Base-by-base conservation (phyloP, 2,329 filamentous ascomycete species). In the Cladosporium sp. region DNA sequence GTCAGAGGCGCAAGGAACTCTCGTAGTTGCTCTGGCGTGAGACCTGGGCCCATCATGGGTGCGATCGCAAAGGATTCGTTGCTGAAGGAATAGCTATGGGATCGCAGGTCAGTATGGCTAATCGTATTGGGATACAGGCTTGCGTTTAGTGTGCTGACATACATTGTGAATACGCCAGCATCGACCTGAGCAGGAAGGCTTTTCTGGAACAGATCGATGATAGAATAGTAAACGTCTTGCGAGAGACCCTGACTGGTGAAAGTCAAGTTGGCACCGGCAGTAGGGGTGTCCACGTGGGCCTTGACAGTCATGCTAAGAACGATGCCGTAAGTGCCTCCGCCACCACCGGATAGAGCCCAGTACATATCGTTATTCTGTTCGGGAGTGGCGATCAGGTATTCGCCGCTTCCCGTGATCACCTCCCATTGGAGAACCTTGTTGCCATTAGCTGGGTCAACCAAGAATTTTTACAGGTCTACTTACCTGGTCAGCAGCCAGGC, bases 301-400 rank as follows among this genome's bases (percentile, higher is more conserved):
- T 75, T 77, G 33, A 75, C 67, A 0, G 77, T 82, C 62, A 83
- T 69, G 2, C 76, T 78, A 13, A 73, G 62, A 1, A 84, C 78
- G 2, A 83, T 69, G 3, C 71, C 81, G 55, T 77, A 85, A 29
- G 73, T 83, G 12, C 79, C 78, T 7, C 74, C 77, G 2, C 82
- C 81, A 0, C 81, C 80, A 3, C 80, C 80, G 36, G 70, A 70
- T 1, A 84, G 63, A 1, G 82, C 83, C 81, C 81, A 86, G 67
- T 79, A 85, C 1, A 85, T 67, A 45, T 84, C 81, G 0, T 67
- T 50, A 54, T 84, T 78, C 29, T 74, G 53, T 0, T 57, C 59
- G 0, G 67, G 69, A 3, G 69, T 75, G 0, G 78, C 79, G 2
- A 63, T 72, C 2, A 81, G 54, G 13, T 74, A 57, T 13, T 69